Evolutionary conservation across 805 yeast species (phyloP).

Genomic region (Jamesozyma gamospora): DNA sequence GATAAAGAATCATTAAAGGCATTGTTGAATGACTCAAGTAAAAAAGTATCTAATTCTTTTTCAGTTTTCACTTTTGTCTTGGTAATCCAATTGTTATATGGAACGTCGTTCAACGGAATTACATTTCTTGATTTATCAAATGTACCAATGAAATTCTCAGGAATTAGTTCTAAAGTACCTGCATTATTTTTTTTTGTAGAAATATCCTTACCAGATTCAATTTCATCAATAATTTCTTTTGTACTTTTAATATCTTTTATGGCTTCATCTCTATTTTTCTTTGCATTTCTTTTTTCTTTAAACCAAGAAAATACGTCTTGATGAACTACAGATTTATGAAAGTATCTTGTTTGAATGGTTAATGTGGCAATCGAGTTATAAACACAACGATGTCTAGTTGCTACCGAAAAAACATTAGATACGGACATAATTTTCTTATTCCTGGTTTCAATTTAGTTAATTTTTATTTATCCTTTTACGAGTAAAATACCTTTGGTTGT

Average conservation of each 20-base stretch:
- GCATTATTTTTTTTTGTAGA: background rate
- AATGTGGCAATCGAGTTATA: too few species aligned
- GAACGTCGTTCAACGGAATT: constrained; percentile 12
- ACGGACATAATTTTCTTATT: too few species aligned
- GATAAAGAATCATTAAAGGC: constrained; percentile 1
- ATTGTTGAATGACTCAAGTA: constrained; percentile 11
- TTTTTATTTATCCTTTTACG: too few species aligned
- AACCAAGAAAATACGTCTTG: constrained; percentile 34
- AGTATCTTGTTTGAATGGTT: background rate
- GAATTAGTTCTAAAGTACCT: constrained; percentile 16
- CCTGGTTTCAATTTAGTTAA: too few species aligned
- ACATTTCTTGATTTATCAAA: constrained; percentile 5
- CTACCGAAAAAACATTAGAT: too few species aligned
- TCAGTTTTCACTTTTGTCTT: constrained; percentile 17
- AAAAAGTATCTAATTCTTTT: constrained; percentile 20
- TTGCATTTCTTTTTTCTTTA: constrained; percentile 23
- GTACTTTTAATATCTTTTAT: constrained; percentile 10
- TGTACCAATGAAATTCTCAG: constrained; percentile 24
- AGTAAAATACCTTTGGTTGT: too few species aligned
- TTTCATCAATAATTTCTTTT: constrained; percentile 28
- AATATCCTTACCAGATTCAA: constrained; percentile 30
- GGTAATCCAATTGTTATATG: constrained; percentile 31
- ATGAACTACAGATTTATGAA: background rate
- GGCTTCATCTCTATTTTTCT: constrained; percentile 2
- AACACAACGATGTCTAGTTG: too few species aligned